These are phyloP conservation scores for Pythium volutum DNA, from an alignment of 352 stramenopile genomes.

Conservation along the genomic window DNA sequence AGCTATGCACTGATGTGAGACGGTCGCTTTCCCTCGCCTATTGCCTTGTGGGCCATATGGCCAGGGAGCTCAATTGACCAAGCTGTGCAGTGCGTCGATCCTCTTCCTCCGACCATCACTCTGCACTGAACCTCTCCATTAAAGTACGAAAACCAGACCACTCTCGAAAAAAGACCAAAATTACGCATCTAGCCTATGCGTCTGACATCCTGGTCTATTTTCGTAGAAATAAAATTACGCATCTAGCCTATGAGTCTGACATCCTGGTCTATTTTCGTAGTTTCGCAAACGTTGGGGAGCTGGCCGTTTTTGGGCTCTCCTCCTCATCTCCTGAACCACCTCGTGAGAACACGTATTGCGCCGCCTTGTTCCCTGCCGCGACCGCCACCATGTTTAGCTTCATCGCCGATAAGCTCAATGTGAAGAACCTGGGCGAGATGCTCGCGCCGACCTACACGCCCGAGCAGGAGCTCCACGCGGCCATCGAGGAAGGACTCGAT, in stretches of 20 bases:
- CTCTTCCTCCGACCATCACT: constrained; percentile 1
- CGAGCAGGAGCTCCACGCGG: constrained; percentile 81
- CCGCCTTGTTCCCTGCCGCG: not conserved
- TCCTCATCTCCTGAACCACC: not conserved
- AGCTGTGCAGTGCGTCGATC: not conserved
- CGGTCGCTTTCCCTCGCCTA: not conserved
- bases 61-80: constrained; percentile 7
- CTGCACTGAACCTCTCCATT: too few species aligned
- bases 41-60: constrained; percentile 7
- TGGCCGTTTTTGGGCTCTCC: constrained; percentile 10
- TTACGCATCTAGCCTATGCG: too few species aligned
- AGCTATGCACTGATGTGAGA: too few species aligned
- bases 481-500: constrained; percentile 68
- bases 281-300: constrained; percentile 5
- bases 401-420: constrained; percentile 87
- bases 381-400: constrained; percentile 78
- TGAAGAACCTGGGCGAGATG: constrained; percentile 87
- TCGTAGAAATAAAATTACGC: not conserved
- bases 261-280: constrained; percentile 12
- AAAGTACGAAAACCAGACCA: constrained; percentile 11
- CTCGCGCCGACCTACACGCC: constrained; percentile 82
- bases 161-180: not conserved
- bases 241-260: too few species aligned
- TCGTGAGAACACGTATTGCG: constrained; percentile 15
- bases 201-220: constrained; percentile 6